Base-by-base conservation (phyloP, 1,139 yeast genomes). In the Sugiyamaella sp. region DNA sequence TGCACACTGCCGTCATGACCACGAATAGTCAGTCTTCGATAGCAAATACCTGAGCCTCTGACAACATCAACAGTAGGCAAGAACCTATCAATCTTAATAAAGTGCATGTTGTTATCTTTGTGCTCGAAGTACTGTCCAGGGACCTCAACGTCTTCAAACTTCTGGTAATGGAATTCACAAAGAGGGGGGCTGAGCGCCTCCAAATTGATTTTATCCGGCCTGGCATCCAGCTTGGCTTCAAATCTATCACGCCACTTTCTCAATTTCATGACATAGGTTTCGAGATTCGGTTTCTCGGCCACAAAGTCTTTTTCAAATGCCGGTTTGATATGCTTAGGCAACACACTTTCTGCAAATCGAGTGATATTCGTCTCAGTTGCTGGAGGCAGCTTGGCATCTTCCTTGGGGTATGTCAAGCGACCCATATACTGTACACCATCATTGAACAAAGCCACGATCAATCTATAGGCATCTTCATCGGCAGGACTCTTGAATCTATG, bases 121-220 rank as follows among this genome's bases (percentile, higher is more conserved):
- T 71, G 74, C 63, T 72, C 73, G 68, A 91, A 76, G 66, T 93
- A 93, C 68, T 95, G 99, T 1, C 99, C 99, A 0, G 99, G 99
- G 55, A 95, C 85, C 69, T 95, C 99, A 57, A 95, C 89, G 52
- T 95, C 98, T 70, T 95, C 99, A 68, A 93, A 95, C 73, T 90
- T 91, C 69, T 93, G 99, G 69, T 93, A 96, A 69, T 95, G 99
- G 81, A 95, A 93, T 68, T 91, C 97, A 69, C 96, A 87, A 68
- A 95, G 77, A 63, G 91, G 98, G 24, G 98, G 97, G 66, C 97
- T 90, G 60, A 93, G 78, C 55, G 90, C 85, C 70, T 95, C 99
- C 63, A 95, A 74, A 62, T 90, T 87, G 46, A 88, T 82, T 64
- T 84, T 85, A 9, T 86, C 82, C 60, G 85, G 82, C 64, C 97